A percentile compares a stretch with the other conserved stretches of the same genome.
Evolutionary conservation across 495 filamentous ascomycete species (phyloP).

Genomic region (Aspergillus conjunctus): DNA sequence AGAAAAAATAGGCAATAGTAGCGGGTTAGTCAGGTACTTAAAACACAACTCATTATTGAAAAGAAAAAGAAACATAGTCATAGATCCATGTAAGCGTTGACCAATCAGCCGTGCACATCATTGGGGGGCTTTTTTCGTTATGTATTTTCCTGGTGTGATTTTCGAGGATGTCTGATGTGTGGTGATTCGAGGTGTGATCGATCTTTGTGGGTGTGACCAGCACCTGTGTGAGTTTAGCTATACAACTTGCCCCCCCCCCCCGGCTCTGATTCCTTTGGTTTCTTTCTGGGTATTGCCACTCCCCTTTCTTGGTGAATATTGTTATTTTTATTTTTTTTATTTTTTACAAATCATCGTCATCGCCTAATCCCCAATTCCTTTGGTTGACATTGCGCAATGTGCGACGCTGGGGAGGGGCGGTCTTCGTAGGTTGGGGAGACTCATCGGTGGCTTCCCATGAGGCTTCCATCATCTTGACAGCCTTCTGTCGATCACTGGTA

Average conservation of each 20-base stretch:
- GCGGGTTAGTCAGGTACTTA: neutral
- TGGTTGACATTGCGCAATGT: conserved; percentile 25
- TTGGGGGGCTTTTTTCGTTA: conserved; percentile 1
- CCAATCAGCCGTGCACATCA: conserved; percentile 19
- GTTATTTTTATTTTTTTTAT: conserved; percentile 1
- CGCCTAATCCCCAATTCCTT: conserved; percentile 23
- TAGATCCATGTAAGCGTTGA: conserved; percentile 25
- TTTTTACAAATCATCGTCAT: conserved; percentile 9
- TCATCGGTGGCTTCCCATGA: conserved; percentile 65
- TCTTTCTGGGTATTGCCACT: neutral
- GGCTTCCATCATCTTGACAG: conserved; percentile 64
- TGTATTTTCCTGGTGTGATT: neutral
- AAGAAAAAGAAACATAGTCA: conserved; percentile 21
- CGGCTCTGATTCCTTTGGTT: neutral
- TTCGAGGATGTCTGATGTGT: neutral
- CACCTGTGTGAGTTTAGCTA: neutral
- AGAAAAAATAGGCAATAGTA: conserved; percentile 14
- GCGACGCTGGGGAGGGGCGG: conserved; percentile 25
- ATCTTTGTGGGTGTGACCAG: neutral
- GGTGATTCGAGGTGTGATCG: neutral
- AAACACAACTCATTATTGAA: conserved; percentile 21
- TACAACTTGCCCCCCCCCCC: neutral
- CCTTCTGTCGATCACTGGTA: conserved; percentile 37
- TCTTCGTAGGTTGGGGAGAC: conserved; percentile 51
- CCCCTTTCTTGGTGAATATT: neutral